These are phyloP conservation scores for Metschnikowia picachoensis DNA, from an alignment of 805 yeast genomes.

Conservation along the genomic window DNA sequence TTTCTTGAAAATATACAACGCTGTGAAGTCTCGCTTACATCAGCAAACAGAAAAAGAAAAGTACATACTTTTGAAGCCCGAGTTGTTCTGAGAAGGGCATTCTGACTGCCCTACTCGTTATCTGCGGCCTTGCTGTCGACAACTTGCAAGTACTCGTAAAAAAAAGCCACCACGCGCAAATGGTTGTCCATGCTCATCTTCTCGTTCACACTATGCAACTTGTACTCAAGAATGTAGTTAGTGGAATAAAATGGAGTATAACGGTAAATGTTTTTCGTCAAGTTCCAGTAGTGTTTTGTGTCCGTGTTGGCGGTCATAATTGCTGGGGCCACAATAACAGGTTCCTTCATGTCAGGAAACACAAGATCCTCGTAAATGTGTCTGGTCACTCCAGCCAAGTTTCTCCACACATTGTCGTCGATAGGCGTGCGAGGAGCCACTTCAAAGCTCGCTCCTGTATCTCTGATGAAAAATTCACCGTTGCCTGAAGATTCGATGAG, in stretches of 20 bases:
- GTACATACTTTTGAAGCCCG: too few species aligned
- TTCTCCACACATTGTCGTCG: conserved; percentile 15
- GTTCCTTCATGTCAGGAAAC: conserved; percentile 25
- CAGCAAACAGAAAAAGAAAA: too few species aligned
- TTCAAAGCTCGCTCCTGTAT: conserved; percentile 29
- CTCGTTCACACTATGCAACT: conserved; percentile 38
- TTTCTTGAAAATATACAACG: too few species aligned
- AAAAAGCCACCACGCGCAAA: conserved; percentile 34
- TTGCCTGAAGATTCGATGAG: conserved; percentile 22
- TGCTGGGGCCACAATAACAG: conserved; percentile 42
- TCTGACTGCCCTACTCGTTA: not conserved
- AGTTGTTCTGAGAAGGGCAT: too few species aligned
- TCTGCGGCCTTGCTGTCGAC: conserved; percentile 10
- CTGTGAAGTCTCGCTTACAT: too few species aligned
- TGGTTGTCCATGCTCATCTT: conserved; percentile 28
- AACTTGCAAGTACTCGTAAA: conserved; percentile 29
- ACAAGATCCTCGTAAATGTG: conserved; percentile 20
- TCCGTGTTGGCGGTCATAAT: conserved; percentile 61
- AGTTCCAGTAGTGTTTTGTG: conserved; percentile 55
- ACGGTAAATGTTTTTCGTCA: conserved; percentile 53
- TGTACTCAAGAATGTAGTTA: conserved; percentile 16
- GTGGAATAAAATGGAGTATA: conserved; percentile 27
- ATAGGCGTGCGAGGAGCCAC: conserved; percentile 55
- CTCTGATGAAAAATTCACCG: conserved; percentile 41
- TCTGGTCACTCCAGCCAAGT: conserved; percentile 17